Evolutionary conservation across 371 early-diverging fungal species (phyloP), one percentile per base, ranked within the genome.

Genomic region (Mortierella sp.): DNA sequence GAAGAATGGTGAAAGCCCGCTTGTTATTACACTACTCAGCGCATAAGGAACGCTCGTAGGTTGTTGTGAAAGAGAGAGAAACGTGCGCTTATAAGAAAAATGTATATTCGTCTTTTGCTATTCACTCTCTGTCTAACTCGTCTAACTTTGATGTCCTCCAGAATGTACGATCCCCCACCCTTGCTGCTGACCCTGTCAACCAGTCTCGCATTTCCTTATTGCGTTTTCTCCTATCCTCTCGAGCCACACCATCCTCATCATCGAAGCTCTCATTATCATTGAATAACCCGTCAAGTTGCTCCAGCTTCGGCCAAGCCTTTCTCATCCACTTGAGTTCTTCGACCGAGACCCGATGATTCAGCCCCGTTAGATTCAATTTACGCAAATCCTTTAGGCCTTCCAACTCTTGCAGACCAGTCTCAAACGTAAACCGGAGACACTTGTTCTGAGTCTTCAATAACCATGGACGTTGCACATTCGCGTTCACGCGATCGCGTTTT

Each of bases 321-420:
- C 67, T 67, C 67, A 67, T 67, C 67, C 67, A 67, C 45, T 45
- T 43, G 32, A 67, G 59, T 45, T 67, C 67, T 10, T 43, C 47
- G n/a, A 67, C 52, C 18, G 45, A 37, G 30, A 67, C 45, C 47
- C 47, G 10, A 59, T 57, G 57, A 20, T 28, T 59, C 47, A 59
- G 12, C 24, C 59, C 45, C 32, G 43, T 45, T 20, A 67, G 11
- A 45, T 67, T 32, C 47, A 67, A 6, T 16, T 57, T 43, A 3
- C 59, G 59, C n/a, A 67, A 26, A 16, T 59, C 18, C 47, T 67
- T 67, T 45, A 67, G 22, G 20, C 59, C 67, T 28, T 28, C 28
- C 28, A 67, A 32, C 43, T 45, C 32, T 35, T 26, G 1, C 30
- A 67, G 32, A 1, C 67, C 67, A 59, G 43, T 45, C 58, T 57